Evolutionary conservation across 148 eudicot genomes (phyloP), one percentile per base, ranked within the genome.

Genomic region (Nyssa sinensis): DNA sequence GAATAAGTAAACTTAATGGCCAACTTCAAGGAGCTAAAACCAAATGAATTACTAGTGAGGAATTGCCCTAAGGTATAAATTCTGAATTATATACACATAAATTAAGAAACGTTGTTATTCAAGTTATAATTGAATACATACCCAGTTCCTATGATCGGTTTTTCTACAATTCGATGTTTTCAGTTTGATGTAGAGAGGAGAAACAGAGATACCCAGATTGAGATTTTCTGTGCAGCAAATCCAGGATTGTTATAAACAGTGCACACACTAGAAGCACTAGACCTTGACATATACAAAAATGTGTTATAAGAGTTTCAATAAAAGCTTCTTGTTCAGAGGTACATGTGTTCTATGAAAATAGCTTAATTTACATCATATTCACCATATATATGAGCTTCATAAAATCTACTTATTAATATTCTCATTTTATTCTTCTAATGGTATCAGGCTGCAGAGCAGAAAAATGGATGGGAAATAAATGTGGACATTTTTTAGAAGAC

Each of bases 311-410:
- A 73, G n/a, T n/a, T n/a, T 80, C 86, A 7, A 7, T 85, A 51
- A 80, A 73, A 80, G 88, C 84, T 82, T 77, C 86, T 53, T 85
- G 88, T 70, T 69, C 70, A 37, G 88, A 85, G 88, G 88, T 85
- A 77, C 25, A 3, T 24, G 44, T 8, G n/a, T n/a, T 59, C 41
- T 4, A 68, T 44, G 67, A 67, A 59, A 47, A 7, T 34, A 30
- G 60, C 4, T n/a, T n/a, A n/a, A n/a, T 75, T 37, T 25, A 60
- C 62, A 37, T 35, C 1, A 13, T 49, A 44, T 39, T n/a, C n/a
- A 32, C 16, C 3, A 13, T 49, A 49, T 49, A n/a, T n/a, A n/a
- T n/a, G n/a, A n/a, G n/a, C n/a, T n/a, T n/a, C n/a, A n/a, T n/a
- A n/a, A n/a, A n/a, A n/a, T n/a, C n/a, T 7, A 47, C 14, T 3